Evolutionary conservation across 768 basidiomycete genomes (phyloP).

Genomic region (Tulasnella sp.): DNA sequence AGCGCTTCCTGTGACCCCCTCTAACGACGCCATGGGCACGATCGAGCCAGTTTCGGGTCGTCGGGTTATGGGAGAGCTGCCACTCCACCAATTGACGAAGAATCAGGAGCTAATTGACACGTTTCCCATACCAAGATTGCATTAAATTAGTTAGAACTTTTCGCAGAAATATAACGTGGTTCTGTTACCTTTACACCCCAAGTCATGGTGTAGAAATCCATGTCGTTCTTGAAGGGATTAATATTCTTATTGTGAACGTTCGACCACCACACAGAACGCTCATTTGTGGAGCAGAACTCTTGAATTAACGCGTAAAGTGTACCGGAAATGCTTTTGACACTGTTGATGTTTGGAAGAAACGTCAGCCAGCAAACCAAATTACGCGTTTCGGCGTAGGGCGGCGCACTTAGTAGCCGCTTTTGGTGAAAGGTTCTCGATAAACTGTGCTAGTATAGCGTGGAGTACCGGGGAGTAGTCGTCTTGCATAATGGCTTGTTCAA

Average conservation of each 20-base stretch:
- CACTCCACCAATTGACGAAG: slow-evolving; percentile 82
- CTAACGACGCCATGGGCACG: slow-evolving; percentile 82
- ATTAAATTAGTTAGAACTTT: not conserved
- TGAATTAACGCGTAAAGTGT: slow-evolving; percentile 62
- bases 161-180: not conserved
- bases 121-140: not conserved
- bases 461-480: slow-evolving; percentile 63
- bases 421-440: slow-evolving; percentile 77
- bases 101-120: slow-evolving; percentile 61
- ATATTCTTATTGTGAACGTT: slow-evolving; percentile 62
- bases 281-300: slow-evolving; percentile 48
- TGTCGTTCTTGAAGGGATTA: slow-evolving; percentile 67
- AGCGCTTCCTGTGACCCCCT: slow-evolving; percentile 80
- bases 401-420: slow-evolving; percentile 52
- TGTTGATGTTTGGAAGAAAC: slow-evolving; percentile 43
- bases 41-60: slow-evolving; percentile 71
- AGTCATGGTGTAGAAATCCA: slow-evolving; percentile 73
- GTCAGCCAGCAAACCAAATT: slow-evolving; percentile 8
- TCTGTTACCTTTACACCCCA: slow-evolving; percentile 72
- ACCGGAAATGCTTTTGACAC: slow-evolving; percentile 76
- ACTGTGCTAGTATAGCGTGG: slow-evolving; percentile 66
- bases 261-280: slow-evolving; percentile 72
- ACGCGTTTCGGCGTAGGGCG: slow-evolving; percentile 20
- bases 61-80: slow-evolving; percentile 64
- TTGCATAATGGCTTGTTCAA: slow-evolving; percentile 71